Evolutionary conservation across 176 grass and related monocot genomes (phyloP).

Genomic region (Carex pumila): DNA sequence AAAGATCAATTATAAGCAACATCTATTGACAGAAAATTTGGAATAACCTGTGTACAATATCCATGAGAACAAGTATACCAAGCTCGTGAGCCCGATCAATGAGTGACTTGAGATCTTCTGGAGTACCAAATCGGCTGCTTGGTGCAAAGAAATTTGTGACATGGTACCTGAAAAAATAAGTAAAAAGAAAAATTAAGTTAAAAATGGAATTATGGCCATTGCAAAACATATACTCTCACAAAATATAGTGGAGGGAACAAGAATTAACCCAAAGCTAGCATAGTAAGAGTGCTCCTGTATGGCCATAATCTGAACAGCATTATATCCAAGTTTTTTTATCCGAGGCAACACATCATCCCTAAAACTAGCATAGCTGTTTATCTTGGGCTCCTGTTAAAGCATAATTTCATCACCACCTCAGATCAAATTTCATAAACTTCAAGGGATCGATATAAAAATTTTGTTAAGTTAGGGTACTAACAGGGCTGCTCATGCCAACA

Average conservation of each 20-base stretch:
- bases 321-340: conserved; percentile 98
- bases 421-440: background rate
- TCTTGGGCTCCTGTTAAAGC: conserved; percentile 69
- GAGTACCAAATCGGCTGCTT: conserved; percentile 96
- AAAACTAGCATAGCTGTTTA: conserved; percentile 90
- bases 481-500: conserved; percentile 97
- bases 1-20: background rate
- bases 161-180: conserved; percentile 72
- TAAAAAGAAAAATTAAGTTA: conserved; percentile 7
- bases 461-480: conserved; percentile 27
- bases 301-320: conserved; percentile 99
- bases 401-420: conserved; percentile 5
- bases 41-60: conserved; percentile 91
- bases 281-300: conserved; percentile 98
- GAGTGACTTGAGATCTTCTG: conserved; percentile 92
- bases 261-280: conserved; percentile 83
- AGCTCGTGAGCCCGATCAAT: conserved; percentile 97
- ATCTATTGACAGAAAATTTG: conserved; percentile 5
- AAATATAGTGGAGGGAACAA: background rate
- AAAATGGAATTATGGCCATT: background rate
- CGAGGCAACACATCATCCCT: conserved; percentile 88
- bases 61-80: conserved; percentile 88
- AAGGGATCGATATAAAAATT: background rate
- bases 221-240: background rate
- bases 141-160: conserved; percentile 98